These are phyloP conservation scores for Gaillardinia entomophila DNA, from an alignment of 805 yeast species.

Conservation along the genomic window DNA sequence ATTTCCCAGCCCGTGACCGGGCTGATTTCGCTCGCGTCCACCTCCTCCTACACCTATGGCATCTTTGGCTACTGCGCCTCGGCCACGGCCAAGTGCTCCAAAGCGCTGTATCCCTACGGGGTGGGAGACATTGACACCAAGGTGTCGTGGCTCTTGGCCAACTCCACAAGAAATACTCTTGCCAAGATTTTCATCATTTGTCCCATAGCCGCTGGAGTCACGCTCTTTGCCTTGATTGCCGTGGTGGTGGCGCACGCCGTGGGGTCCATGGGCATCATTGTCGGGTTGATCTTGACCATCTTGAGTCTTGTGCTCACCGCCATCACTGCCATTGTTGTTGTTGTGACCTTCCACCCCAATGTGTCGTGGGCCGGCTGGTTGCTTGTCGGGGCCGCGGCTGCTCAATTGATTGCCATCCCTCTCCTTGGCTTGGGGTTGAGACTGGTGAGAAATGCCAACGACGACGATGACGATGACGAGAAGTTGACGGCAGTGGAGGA, in stretches of 20 bases:
- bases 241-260: constrained; percentile 20
- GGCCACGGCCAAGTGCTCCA: constrained; percentile 30
- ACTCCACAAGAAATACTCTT: constrained; percentile 42
- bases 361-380: constrained; percentile 72
- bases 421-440: constrained; percentile 32
- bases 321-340: constrained; percentile 46
- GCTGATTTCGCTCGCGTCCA: constrained; percentile 44
- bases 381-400: constrained; percentile 59
- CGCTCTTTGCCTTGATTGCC: constrained; percentile 31
- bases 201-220: constrained; percentile 65
- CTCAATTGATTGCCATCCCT: constrained; percentile 48
- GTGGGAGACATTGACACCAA: constrained; percentile 23
- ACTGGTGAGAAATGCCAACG: constrained; percentile 17
- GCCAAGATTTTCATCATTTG: constrained; percentile 51
- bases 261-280: constrained; percentile 17
- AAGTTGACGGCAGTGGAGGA: constrained; percentile 7
- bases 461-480: constrained; percentile 10
- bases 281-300: constrained; percentile 41
- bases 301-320: constrained; percentile 52
- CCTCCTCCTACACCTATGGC: constrained; percentile 48
- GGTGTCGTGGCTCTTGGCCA: constrained; percentile 43
- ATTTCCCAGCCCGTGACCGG: constrained; percentile 56
- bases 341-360: constrained; percentile 59
- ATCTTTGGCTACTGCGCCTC: constrained; percentile 58
- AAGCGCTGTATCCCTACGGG: constrained; percentile 41